Evolutionary conservation across 2,329 filamentous ascomycete genomes (phyloP), one percentile per base, ranked within the genome.

Genomic region (Fusarium globosum): DNA sequence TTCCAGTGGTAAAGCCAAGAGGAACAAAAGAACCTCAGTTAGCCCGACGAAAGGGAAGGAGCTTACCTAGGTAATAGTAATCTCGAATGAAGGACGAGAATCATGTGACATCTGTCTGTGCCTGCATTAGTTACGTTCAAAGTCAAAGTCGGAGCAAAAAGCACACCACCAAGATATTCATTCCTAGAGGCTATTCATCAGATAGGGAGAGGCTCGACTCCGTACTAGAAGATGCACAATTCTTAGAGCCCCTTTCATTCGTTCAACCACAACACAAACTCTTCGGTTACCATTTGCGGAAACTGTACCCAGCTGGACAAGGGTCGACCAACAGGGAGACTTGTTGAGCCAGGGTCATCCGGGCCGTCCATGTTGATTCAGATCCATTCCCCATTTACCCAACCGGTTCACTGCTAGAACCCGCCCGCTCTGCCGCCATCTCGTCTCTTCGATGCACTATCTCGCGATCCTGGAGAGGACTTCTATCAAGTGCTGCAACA

Each of bases 301-400:
- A 74, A 53, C 58, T 20, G 55, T 61, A 68, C 70, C 71, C 71
- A 65, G 61, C 62, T 51, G 46, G 43, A 73, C 67, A 69, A 53
- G 71, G 71, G 62, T 71, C 56, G 39, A 23, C 56, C 60, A 43
- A 46, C 55, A 73, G 62, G 67, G 62, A 53, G 49, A 59, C 60
- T 59, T 46, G 46, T 64, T 62, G 41, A 59, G 68, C 70, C 67
- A 62, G 71, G 75, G 72, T 65, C 16, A 53, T 71, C 69, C 56
- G 68, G 69, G 58, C 70, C 68, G 71, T 76, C 63, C 61, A 76
- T 62, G 73, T 67, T 73, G 75, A 76, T 76, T 76, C 62, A 77
- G 75, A 77, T 77, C 75, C 73, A 68, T 71, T 65, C 69, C 56
- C 56, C 48, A 62, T 51, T 51, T 36, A 43, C 36, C 64, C 72